Evolutionary conservation across 78 protist species (phyloP).

Genomic region (slime mould (Dictyostelium discoideum)): DNA sequence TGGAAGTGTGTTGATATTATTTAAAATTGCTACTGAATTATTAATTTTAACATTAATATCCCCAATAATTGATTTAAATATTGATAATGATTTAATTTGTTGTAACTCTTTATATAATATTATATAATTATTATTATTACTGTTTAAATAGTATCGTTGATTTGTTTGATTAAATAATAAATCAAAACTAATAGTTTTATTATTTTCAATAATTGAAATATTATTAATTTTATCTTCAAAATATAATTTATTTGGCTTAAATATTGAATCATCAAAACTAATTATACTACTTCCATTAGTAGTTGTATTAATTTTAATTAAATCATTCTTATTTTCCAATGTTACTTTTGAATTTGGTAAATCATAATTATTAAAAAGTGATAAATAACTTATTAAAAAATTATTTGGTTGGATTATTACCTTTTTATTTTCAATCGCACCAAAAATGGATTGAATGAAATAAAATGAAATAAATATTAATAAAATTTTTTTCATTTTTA

Average conservation of each 20-base stretch:
- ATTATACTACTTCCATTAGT: background rate
- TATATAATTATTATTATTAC: no score
- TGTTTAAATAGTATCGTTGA: background rate
- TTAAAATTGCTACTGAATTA: background rate
- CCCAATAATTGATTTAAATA: background rate
- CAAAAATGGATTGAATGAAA: background rate
- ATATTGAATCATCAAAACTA: background rate
- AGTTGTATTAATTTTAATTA: background rate
- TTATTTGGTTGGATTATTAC: background rate
- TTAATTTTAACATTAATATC: background rate
- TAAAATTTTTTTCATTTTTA: no score
- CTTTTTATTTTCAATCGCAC: background rate
- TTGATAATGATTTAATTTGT: background rate
- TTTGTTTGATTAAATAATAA: background rate
- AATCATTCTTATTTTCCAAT: background rate
- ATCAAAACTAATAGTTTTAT: background rate
- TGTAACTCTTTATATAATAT: background rate
- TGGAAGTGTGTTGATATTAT: background rate
- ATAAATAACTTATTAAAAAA: no score
- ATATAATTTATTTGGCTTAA: background rate
- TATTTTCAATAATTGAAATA: background rate
- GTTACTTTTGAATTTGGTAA: background rate
- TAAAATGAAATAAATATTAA: no score
- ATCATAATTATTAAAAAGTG: background rate
- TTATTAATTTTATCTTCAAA: background rate